Evolutionary conservation across 495 filamentous ascomycete species (phyloP).

Genomic region (Astrocystis sublimbata): DNA sequence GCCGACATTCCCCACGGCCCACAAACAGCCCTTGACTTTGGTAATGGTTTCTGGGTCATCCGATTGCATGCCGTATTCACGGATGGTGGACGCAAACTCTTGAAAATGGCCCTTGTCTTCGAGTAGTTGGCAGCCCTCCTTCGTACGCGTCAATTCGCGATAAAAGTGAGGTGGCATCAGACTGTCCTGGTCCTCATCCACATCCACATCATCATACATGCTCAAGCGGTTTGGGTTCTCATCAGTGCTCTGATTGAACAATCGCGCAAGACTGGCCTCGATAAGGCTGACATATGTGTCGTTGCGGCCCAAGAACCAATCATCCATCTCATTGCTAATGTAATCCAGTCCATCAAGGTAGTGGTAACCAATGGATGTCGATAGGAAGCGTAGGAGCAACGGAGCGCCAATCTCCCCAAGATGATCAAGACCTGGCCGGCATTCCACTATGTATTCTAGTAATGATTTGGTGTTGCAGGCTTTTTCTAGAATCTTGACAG

Average conservation of each 20-base stretch:
- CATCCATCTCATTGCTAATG: constrained; percentile 98
- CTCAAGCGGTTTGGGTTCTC: constrained; percentile 53
- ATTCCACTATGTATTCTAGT: constrained; percentile 94
- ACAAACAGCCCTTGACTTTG: constrained; percentile 95
- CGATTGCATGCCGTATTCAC: constrained; percentile 75
- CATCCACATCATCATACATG: constrained; percentile 52
- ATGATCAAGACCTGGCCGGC: constrained; percentile 92
- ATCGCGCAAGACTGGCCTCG: constrained; percentile 89
- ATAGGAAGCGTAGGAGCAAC: constrained; percentile 86
- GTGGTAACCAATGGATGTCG: constrained; percentile 94
- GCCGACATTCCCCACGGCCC: constrained; percentile 97
- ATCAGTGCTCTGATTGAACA: constrained; percentile 69
- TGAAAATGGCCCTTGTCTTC: constrained; percentile 93
- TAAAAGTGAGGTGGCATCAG: constrained; percentile 95
- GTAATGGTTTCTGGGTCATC: constrained; percentile 85
- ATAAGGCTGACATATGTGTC: constrained; percentile 93
- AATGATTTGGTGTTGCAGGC: constrained; percentile 88
- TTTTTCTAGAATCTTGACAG: constrained; percentile 95
- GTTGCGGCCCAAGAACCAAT: constrained; percentile 96
- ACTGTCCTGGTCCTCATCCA: constrained; percentile 53
- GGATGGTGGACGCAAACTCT: constrained; percentile 86
- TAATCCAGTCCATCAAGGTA: constrained; percentile 97
- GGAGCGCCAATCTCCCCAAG: constrained; percentile 96
- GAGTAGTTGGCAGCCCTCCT: constrained; percentile 87
- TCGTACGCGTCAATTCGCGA: constrained; percentile 86